Percentiles rank a stretch among this genome's conserved stretches.
phyloP scores from a whole-genome alignment of 441 rosid species.

The Pelargonium fulgidum region DNA sequence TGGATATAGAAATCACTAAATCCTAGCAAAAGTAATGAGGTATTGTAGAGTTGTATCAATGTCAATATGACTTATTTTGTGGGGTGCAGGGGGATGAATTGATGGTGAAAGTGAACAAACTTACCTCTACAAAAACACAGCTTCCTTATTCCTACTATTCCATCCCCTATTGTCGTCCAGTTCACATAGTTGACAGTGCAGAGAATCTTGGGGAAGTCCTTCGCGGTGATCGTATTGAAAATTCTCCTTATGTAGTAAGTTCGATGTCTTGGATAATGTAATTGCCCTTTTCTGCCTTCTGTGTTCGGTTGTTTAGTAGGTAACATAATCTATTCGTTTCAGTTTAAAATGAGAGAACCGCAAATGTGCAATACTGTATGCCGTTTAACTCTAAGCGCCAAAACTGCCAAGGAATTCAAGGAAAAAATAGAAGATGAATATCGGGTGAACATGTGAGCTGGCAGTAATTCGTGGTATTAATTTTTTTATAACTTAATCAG shows the following conservation, averaged over 20 bases:
- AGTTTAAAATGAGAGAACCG: conserved; percentile 93
- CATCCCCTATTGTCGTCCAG: conserved; percentile 65
- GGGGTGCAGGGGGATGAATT: conserved; percentile 61
- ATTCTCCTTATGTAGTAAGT: conserved; percentile 77
- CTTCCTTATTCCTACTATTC: conserved; percentile 87
- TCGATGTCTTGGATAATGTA: background rate
- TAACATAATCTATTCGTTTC: conserved; percentile 24
- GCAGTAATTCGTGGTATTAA: conserved; percentile 6
- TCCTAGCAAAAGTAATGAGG: background rate
- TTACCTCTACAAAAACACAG: conserved; percentile 88
- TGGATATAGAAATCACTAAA: background rate
- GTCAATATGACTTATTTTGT: background rate
- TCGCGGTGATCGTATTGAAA: conserved; percentile 91
- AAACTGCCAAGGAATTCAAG: conserved; percentile 55
- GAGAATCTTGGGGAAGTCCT: conserved; percentile 97
- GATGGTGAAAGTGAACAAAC: conserved; percentile 85
- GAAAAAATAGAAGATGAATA: conserved; percentile 85
- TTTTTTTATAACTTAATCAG: background rate
- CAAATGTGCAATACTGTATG: conserved; percentile 67
- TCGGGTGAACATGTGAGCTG: conserved; percentile 70
- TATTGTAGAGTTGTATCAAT: background rate
- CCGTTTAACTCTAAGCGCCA: conserved; percentile 48
- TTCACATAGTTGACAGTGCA: conserved; percentile 59
- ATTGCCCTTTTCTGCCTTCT: conserved; percentile 26
- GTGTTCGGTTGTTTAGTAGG: conserved; percentile 17